A percentile compares a stretch with the other conserved stretches of the same genome.
These are phyloP conservation scores for Saccharomycopsis guyanensis DNA, from an alignment of 805 yeast species.

Conservation along the genomic window DNA sequence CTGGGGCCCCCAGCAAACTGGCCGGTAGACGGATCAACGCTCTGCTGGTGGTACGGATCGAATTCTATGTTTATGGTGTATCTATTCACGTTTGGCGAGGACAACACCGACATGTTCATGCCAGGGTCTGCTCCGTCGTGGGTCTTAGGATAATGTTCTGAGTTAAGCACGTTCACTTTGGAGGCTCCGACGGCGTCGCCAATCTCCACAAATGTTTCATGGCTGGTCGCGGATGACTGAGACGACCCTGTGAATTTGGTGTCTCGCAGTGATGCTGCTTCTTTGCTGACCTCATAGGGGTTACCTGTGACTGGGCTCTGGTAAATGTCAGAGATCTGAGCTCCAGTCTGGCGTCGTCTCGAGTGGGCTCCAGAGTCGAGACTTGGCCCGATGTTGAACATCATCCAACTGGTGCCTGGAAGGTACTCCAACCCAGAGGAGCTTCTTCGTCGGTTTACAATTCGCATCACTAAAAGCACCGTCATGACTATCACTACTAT, in stretches of 20 bases:
- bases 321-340: background rate
- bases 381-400: conserved; percentile 15
- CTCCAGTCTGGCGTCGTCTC: background rate
- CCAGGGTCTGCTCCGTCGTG: background rate
- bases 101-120: background rate
- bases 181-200: background rate
- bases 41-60: conserved; percentile 9
- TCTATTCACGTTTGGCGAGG: conserved; percentile 14
- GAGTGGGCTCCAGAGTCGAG: background rate
- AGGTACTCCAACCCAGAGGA: conserved; percentile 5
- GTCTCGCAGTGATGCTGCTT: no score
- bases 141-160: background rate
- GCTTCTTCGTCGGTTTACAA: conserved; percentile 9
- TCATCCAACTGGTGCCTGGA: conserved; percentile 12
- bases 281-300: background rate
- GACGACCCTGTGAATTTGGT: background rate
- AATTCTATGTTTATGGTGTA: conserved; percentile 18
- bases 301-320: background rate
- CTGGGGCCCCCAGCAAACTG: background rate
- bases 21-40: background rate
- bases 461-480: conserved; percentile 1
- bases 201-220: background rate
- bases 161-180: background rate
- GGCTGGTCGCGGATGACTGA: background rate
- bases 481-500: background rate